phyloP scores from a whole-genome alignment of 2,329 filamentous ascomycete genomes.

The Pseudogymnoascus sp. region DNA sequence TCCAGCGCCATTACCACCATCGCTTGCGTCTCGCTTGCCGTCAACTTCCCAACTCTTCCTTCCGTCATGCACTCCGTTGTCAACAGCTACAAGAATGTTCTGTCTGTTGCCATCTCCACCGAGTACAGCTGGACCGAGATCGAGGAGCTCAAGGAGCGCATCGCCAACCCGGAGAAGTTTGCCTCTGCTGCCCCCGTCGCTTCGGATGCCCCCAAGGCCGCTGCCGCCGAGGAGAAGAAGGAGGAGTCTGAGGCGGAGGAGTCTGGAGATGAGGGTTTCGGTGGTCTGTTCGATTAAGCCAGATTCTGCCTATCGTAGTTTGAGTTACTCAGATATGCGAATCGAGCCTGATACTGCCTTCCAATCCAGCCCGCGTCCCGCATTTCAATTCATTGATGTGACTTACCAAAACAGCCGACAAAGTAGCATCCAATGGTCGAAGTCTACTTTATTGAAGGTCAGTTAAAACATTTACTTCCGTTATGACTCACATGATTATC shows the following conservation, averaged over 20 bases:
- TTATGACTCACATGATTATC: constrained; percentile 27
- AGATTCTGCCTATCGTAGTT: background rate
- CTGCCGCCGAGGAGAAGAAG: constrained; percentile 50
- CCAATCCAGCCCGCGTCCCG: background rate
- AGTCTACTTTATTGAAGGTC: constrained; percentile 7
- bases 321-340: background rate
- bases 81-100: constrained; percentile 96
- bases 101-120: constrained; percentile 82
- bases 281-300: constrained; percentile 63
- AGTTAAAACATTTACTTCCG: constrained; percentile 19
- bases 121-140: constrained; percentile 94
- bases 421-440: background rate
- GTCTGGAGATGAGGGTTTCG: constrained; percentile 57
- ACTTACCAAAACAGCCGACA: background rate
- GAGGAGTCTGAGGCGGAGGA: constrained; percentile 59
- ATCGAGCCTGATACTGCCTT: background rate
- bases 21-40: constrained; percentile 79
- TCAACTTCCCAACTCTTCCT: constrained; percentile 92
- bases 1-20: constrained; percentile 74
- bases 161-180: constrained; percentile 97
- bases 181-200: constrained; percentile 68
- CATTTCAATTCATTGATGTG: constrained; percentile 5
- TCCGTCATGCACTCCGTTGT: constrained; percentile 93
- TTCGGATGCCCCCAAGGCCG: constrained; percentile 41
- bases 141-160: constrained; percentile 97